Percentiles rank a stretch among this genome's conserved stretches.
Evolutionary conservation across 768 basidiomycete species (phyloP).

Genomic region (Mycena amicta): DNA sequence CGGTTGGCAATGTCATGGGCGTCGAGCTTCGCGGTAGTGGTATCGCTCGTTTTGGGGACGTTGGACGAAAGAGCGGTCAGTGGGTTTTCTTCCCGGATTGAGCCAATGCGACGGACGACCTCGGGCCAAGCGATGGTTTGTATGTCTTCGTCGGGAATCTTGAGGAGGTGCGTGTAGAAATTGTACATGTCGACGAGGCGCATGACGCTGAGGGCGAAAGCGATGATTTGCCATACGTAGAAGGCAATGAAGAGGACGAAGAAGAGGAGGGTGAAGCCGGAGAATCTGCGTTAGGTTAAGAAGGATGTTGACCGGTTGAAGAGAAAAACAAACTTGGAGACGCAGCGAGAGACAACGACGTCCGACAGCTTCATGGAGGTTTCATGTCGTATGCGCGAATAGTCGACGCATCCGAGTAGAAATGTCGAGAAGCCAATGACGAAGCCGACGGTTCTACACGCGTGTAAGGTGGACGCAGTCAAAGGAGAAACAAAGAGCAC

Average conservation of each 20-base stretch:
- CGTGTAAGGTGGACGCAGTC: constrained; percentile 25
- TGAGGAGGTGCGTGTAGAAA: constrained; percentile 93
- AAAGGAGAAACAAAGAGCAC: constrained; percentile 38
- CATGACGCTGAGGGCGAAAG: constrained; percentile 73
- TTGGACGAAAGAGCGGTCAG: constrained; percentile 82
- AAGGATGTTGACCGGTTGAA: no score
- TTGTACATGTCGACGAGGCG: constrained; percentile 92
- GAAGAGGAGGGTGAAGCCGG: constrained; percentile 81
- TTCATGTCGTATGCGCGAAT: constrained; percentile 73
- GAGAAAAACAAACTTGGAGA: no score
- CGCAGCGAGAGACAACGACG: constrained; percentile 80
- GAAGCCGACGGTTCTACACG: constrained; percentile 88
- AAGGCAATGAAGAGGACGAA: constrained; percentile 85
- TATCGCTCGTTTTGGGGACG: constrained; percentile 53
- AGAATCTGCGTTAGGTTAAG: no score
- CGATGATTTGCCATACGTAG: constrained; percentile 85
- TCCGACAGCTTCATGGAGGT: constrained; percentile 72
- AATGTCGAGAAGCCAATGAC: constrained; percentile 99
- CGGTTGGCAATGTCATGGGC: constrained; percentile 98
- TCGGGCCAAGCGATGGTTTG: constrained; percentile 98
- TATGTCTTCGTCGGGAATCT: constrained; percentile 97
- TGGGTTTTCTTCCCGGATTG: constrained; percentile 92
- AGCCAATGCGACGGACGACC: constrained; percentile 85
- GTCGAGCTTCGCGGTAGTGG: constrained; percentile 85
- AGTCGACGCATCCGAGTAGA: constrained; percentile 92